A percentile compares a stretch with the other conserved stretches of the same genome.
Evolutionary conservation across 257 asterid genomes (phyloP).

Genomic region (Marsdenia floribunda): DNA sequence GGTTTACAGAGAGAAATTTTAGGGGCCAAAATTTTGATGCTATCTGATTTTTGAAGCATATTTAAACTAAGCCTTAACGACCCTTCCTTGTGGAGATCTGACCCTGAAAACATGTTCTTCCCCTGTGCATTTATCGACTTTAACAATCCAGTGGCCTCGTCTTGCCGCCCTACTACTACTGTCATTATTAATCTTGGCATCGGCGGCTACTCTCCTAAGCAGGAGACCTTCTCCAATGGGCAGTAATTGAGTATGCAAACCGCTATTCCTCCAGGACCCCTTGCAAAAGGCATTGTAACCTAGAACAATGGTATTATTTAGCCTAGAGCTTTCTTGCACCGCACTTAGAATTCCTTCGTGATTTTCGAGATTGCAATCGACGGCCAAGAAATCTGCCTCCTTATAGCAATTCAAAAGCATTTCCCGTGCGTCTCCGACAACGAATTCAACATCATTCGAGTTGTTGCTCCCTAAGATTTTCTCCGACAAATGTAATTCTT

Average conservation of each 20-base stretch:
- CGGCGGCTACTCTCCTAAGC: constrained; percentile 39
- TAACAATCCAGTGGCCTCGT: constrained; percentile 64
- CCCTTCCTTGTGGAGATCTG: constrained; percentile 45
- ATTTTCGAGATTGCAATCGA: constrained; percentile 62
- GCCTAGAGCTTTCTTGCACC: constrained; percentile 26
- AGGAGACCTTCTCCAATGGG: constrained; percentile 81
- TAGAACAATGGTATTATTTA: constrained; percentile 29
- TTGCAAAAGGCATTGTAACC: constrained; percentile 78
- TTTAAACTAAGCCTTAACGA: constrained; percentile 32
- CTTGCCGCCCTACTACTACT: constrained; percentile 4
- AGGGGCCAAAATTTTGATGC: not conserved
- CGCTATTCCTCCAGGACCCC: constrained; percentile 52
- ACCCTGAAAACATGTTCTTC: constrained; percentile 28
- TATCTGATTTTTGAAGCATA: not conserved
- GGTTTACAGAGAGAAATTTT: not conserved
- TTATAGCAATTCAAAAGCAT: constrained; percentile 30
- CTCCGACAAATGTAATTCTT: constrained; percentile 35
- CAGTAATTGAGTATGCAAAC: constrained; percentile 46
- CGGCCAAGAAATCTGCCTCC: constrained; percentile 60
- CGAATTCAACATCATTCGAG: constrained; percentile 38
- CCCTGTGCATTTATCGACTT: constrained; percentile 37
- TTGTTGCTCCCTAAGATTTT: constrained; percentile 18
- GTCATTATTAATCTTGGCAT: not conserved
- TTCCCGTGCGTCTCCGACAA: constrained; percentile 40
- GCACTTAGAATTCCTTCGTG: constrained; percentile 45